Conservation (phyloP, 805 yeast genomes). For the Lachancea quebecensis region DNA sequence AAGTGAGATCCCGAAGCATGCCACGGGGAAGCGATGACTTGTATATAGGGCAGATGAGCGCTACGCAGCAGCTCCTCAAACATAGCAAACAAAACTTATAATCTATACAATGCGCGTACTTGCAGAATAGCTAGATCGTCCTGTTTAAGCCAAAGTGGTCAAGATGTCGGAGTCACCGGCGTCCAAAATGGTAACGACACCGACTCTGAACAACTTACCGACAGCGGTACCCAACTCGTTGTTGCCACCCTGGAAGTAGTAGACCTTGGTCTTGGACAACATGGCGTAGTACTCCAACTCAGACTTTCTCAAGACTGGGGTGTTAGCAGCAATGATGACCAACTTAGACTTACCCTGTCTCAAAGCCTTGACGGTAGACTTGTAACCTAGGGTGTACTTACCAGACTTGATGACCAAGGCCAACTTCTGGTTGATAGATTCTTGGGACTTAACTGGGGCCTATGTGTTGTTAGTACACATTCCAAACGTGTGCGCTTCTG, state of each 20-base stretch:
- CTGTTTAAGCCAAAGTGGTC: conserved; percentile 42
- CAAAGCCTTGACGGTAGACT: conserved; percentile 95
- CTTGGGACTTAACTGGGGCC: conserved; percentile 94
- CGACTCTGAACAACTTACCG: conserved; percentile 99
- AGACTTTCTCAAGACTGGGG: conserved; percentile 99
- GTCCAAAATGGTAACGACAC: conserved; percentile 90
- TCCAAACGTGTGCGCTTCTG: background rate
- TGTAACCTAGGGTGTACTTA: conserved; percentile 99
- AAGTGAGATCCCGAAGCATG: background rate
- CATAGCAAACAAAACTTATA: background rate
- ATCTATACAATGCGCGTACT: conserved; percentile 7
- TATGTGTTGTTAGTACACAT: conserved; percentile 21
- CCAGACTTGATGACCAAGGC: conserved; percentile 98
- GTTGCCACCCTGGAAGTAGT: conserved; percentile 99
- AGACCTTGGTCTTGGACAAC: conserved; percentile 93
- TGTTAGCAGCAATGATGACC: conserved; percentile 96
- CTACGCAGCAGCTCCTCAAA: background rate
- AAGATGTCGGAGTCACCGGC: conserved; percentile 99
- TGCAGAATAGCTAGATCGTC: conserved; percentile 2
- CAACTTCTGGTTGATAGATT: conserved; percentile 95
- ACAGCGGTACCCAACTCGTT: conserved; percentile 99
- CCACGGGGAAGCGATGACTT: background rate
- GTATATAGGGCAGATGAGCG: background rate
- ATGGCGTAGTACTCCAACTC: conserved; percentile 99
- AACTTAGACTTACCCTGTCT: conserved; percentile 99